Base-by-base conservation (phyloP, 2,329 filamentous ascomycete genomes). In the Claviceps spartinae region DNA sequence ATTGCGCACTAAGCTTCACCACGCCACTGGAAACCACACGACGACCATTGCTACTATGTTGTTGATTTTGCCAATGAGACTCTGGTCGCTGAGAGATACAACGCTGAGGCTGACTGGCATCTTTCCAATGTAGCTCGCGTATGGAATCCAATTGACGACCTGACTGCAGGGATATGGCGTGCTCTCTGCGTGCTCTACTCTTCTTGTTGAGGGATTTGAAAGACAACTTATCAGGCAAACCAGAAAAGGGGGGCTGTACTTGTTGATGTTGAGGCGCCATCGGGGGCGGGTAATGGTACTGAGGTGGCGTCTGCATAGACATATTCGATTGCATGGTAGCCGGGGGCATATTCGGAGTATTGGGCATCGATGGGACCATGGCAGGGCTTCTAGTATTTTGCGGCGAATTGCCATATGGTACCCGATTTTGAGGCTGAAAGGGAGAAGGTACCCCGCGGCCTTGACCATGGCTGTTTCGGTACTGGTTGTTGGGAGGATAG, bases 351-450 rank as follows among this genome's bases (percentile, higher is more conserved):
- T 85, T 81, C 56, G 86, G 83, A 34, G 83, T 86, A 56, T 77
- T 77, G 53, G 84, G 82, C 60, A 85, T 76, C 38, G 82, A 81
- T 52, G 78, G 78, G 30, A 81, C 70, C 52, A 86, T 72, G 36
- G 82, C 81, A 56, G 85, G 79, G 72, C 85, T 85, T 63, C 78
- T 76, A 51, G 73, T 69, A 57, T 83, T 77, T 61, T 83, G 81
- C 40, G 82, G 83, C 42, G 82, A 86, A 70, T 82, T 83, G 43
- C 60, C 67, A 58, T 74, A 73, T 45, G 67, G 68, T 65, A 78
- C 72, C 51, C 67, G 60, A 63, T 69, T 61, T 63, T 74, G 64
- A 59, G 72, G 61, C 52, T 72, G 69, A 62, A 72, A 72, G 40
- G 69, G 57, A 37, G 74, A 71, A 49, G 73, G 71, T 65, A 78